Evolutionary conservation across 1,284 basidiomycete genomes (phyloP).

Genomic region (Rhizoctonia solani): DNA sequence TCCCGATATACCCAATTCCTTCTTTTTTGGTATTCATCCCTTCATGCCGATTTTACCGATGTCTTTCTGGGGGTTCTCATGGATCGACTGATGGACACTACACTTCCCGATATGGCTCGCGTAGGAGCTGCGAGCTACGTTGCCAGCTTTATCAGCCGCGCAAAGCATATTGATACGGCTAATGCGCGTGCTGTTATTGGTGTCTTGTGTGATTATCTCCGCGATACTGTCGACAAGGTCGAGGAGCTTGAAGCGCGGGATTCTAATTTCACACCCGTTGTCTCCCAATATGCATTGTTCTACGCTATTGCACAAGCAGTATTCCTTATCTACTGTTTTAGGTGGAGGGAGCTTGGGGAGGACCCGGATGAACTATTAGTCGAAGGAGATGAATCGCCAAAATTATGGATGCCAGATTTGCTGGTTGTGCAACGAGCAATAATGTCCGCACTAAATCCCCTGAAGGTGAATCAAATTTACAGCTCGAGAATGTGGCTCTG

Average conservation of each 20-base stretch:
- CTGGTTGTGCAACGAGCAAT: conserved; percentile 81
- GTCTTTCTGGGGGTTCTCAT: conserved; percentile 93
- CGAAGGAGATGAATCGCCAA: conserved; percentile 45
- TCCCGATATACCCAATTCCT: conserved; percentile 98
- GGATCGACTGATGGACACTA: conserved; percentile 71
- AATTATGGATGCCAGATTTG: conserved; percentile 83
- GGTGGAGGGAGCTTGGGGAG: conserved; percentile 87
- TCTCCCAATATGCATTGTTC: conserved; percentile 57
- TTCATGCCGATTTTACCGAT: conserved; percentile 88
- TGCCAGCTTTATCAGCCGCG: conserved; percentile 90
- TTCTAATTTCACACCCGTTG: conserved; percentile 55
- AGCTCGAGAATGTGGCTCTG: not conserved
- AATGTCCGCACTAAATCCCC: conserved; percentile 83
- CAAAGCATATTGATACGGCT: conserved; percentile 79
- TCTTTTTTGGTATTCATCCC: conserved; percentile 92
- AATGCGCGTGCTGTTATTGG: conserved; percentile 77
- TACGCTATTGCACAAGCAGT: conserved; percentile 93
- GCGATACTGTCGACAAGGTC: conserved; percentile 71
- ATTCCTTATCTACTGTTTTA: conserved; percentile 97
- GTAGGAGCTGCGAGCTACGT: conserved; percentile 91
- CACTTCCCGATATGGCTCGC: conserved; percentile 72
- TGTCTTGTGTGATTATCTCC: conserved; percentile 84
- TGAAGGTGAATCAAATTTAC: conserved; percentile 62
- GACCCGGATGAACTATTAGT: conserved; percentile 40
- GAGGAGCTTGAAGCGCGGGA: conserved; percentile 55